Conservation (phyloP, 257 asterid genomes). For the Capsicum chinense region DNA sequence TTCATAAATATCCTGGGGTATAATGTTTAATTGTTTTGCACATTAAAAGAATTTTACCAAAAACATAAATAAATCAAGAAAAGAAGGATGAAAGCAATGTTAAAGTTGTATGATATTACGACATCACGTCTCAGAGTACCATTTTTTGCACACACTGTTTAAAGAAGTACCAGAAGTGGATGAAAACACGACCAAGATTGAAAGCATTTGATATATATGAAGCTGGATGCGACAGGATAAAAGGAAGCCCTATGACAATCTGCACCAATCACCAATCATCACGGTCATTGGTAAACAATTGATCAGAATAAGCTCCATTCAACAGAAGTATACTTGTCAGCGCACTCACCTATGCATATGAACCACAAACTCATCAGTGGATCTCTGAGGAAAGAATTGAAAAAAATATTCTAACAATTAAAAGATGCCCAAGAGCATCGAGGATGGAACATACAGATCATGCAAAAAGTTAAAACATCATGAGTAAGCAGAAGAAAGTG, state of each 20-base stretch:
- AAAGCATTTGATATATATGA: slow-evolving; percentile 84
- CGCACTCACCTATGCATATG: slow-evolving; percentile 38
- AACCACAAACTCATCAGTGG: slow-evolving; percentile 18
- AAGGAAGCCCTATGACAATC: slow-evolving; percentile 83
- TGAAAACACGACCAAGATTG: slow-evolving; percentile 91
- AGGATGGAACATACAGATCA: background rate
- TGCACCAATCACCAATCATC: slow-evolving; percentile 57
- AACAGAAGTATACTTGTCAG: slow-evolving; percentile 16
- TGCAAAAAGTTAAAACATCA: background rate
- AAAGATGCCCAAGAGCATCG: background rate
- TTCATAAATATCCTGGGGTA: slow-evolving; percentile 13
- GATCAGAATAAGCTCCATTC: slow-evolving; percentile 38
- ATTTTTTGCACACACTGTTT: background rate
- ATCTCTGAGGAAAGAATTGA: background rate
- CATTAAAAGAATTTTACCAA: background rate
- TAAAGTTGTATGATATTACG: slow-evolving; percentile 9
- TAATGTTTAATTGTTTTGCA: background rate
- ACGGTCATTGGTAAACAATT: slow-evolving; percentile 37
- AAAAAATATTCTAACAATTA: background rate
- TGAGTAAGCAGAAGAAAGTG: background rate
- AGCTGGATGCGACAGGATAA: slow-evolving; percentile 68
- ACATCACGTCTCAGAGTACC: background rate
- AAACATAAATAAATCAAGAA: background rate
- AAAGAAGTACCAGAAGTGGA: slow-evolving; percentile 84
- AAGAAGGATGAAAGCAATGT: background rate